Conservation (phyloP, 2,329 filamentous ascomycete species). For the Aspergillus clavatus region DNA sequence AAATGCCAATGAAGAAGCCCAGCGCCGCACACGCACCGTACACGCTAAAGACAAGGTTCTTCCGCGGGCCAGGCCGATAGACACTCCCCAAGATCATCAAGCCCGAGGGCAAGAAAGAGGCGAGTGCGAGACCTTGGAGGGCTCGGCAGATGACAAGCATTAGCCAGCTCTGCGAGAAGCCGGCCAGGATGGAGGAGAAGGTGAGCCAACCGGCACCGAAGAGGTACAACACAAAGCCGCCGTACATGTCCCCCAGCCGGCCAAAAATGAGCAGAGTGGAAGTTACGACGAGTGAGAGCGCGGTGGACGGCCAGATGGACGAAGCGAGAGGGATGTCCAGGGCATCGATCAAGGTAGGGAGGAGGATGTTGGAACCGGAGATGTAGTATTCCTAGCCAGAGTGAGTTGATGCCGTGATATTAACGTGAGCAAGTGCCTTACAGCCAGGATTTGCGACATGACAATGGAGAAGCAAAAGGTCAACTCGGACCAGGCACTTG, state of each 20-base stretch:
- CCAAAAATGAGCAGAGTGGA: conserved; percentile 52
- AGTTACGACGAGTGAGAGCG: conserved; percentile 48
- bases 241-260: conserved; percentile 56
- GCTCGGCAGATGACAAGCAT: conserved; percentile 72
- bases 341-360: conserved; percentile 59
- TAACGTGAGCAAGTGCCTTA: conserved; percentile 28
- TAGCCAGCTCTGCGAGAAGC: conserved; percentile 62
- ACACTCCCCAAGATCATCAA: conserved; percentile 61
- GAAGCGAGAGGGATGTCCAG: conserved; percentile 65
- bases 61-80: conserved; percentile 64
- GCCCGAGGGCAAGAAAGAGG: conserved; percentile 65
- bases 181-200: conserved; percentile 64
- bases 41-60: conserved; percentile 61
- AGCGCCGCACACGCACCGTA: conserved; percentile 52
- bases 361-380: conserved; percentile 65
- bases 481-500: conserved; percentile 51
- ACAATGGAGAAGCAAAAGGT: conserved; percentile 60
- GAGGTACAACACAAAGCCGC: conserved; percentile 60
- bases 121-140: conserved; percentile 67
- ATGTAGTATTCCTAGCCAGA: conserved; percentile 65
- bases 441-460: conserved; percentile 59
- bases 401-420: neutral
- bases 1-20: conserved; percentile 54
- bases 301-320: conserved; percentile 50
- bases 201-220: conserved; percentile 60